Evolutionary conservation across 2,329 filamentous ascomycete species (phyloP).

Genomic region (Metarhizium robertsii): DNA sequence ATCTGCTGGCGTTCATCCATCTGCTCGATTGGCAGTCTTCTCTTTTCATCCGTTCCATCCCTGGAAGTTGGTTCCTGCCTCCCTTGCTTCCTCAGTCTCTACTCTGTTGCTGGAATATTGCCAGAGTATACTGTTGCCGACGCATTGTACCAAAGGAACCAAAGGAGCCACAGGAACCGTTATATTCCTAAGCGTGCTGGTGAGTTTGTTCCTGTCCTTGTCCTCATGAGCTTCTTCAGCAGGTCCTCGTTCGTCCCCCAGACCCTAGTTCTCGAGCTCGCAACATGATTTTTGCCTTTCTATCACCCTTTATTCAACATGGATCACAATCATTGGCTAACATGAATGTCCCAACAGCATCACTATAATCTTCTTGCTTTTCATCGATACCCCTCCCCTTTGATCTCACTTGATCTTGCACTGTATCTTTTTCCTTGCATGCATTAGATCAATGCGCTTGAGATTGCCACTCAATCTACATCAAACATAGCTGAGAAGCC

Average conservation of each 20-base stretch:
- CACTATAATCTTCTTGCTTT: not conserved
- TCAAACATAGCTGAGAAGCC: not conserved
- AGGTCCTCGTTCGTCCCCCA: not conserved
- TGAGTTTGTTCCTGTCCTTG: not conserved
- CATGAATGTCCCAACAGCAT: not conserved
- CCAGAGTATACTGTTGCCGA: conserved; percentile 16
- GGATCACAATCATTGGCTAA: not conserved
- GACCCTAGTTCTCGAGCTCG: not conserved
- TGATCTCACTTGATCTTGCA: not conserved
- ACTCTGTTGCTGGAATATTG: conserved; percentile 32
- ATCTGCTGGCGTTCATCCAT: not conserved
- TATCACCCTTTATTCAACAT: not conserved
- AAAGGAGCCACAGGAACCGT: too few species aligned
- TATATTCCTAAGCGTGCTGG: not conserved
- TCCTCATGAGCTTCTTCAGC: too few species aligned
- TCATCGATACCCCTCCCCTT: not conserved
- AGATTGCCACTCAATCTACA: not conserved
- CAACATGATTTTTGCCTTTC: conserved; percentile 2
- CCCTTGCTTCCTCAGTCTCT: not conserved
- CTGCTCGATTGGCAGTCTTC: not conserved
- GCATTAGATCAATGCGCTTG: conserved; percentile 1
- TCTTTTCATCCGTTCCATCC: not conserved
- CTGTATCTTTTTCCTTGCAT: not conserved
- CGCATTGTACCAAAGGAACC: not conserved
- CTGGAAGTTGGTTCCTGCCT: conserved; percentile 1